Percentiles rank a stretch among this genome's conserved stretches.
These are phyloP conservation scores for Prunus fruticosa DNA, from an alignment of 306 rosid genomes.

Conservation along the genomic window DNA sequence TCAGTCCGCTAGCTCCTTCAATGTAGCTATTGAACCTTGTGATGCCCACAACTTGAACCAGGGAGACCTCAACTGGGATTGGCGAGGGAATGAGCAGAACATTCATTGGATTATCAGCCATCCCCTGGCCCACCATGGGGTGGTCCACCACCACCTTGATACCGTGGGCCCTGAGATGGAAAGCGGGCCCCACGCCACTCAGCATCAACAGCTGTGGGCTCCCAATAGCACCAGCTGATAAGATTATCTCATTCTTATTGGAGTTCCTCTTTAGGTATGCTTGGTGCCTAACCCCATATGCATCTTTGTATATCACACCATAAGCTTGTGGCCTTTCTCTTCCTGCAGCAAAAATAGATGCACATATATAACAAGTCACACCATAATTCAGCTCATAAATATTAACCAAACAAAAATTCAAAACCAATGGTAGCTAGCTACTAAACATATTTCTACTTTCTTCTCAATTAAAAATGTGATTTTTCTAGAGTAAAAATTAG, in stretches of 20 bases:
- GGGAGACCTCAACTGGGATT: constrained; percentile 62
- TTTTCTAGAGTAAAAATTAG: neutral
- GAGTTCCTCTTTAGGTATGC: constrained; percentile 31
- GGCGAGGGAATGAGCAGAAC: constrained; percentile 60
- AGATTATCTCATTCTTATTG: constrained; percentile 50
- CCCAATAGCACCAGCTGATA: constrained; percentile 76
- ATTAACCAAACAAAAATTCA: too few species aligned
- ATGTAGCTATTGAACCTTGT: constrained; percentile 51
- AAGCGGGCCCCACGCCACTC: constrained; percentile 67
- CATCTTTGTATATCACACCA: constrained; percentile 66
- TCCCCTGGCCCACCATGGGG: constrained; percentile 66
- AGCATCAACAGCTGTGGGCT: constrained; percentile 71
- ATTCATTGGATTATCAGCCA: constrained; percentile 83
- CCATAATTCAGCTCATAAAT: neutral
- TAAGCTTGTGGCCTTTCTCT: constrained; percentile 51
- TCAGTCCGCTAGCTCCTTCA: constrained; percentile 59
- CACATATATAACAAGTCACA: neutral
- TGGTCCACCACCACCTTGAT: constrained; percentile 50
- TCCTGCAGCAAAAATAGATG: constrained; percentile 22
- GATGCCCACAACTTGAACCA: constrained; percentile 64
- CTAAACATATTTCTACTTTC: neutral
- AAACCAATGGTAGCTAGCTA: neutral
- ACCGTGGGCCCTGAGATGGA: constrained; percentile 56
- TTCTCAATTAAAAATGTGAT: neutral
- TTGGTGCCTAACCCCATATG: constrained; percentile 40